Conservation (phyloP, 1,284 basidiomycete species). For the Salmacisia buchloeana region DNA sequence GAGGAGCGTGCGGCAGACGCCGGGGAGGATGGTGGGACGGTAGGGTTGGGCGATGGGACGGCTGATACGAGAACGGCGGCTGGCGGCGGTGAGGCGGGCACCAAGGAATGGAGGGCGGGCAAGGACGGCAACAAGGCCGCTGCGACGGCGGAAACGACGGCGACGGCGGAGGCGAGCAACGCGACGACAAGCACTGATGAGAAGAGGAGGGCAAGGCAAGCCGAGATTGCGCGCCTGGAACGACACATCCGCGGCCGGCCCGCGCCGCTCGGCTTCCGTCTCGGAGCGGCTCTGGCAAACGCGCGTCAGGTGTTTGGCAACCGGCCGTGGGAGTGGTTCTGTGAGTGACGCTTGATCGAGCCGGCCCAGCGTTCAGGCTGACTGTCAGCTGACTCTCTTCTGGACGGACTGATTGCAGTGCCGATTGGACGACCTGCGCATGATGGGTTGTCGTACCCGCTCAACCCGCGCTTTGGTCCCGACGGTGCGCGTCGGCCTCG, state of each 20-base stretch:
- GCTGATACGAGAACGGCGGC: too few relatives aligned
- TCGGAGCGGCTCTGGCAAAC: conserved; percentile 56
- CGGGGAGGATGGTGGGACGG: neutral
- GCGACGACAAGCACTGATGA: neutral
- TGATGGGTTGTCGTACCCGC: conserved; percentile 64
- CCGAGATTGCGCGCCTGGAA: neutral
- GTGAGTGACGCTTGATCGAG: neutral
- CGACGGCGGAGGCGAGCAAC: neutral
- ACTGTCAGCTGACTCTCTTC: conserved; percentile 13
- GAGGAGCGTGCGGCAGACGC: neutral
- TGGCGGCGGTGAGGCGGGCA: too few relatives aligned
- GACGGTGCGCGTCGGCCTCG: conserved; percentile 65
- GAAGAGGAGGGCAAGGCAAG: neutral
- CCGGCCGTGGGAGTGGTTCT: conserved; percentile 63
- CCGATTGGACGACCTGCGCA: conserved; percentile 61
- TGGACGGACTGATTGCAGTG: conserved; percentile 44
- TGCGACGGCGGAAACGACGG: neutral
- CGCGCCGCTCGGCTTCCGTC: neutral
- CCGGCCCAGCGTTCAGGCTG: neutral
- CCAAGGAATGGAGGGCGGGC: too few relatives aligned
- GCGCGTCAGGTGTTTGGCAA: conserved; percentile 74
- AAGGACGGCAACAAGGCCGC: too few relatives aligned
- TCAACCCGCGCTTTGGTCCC: conserved; percentile 68
- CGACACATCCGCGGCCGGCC: neutral
- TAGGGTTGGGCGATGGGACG: too few relatives aligned